A percentile compares a stretch with the other conserved stretches of the same genome.
phyloP scores from a whole-genome alignment of 768 basidiomycete genomes.

The Paxillus rubicundulus region DNA sequence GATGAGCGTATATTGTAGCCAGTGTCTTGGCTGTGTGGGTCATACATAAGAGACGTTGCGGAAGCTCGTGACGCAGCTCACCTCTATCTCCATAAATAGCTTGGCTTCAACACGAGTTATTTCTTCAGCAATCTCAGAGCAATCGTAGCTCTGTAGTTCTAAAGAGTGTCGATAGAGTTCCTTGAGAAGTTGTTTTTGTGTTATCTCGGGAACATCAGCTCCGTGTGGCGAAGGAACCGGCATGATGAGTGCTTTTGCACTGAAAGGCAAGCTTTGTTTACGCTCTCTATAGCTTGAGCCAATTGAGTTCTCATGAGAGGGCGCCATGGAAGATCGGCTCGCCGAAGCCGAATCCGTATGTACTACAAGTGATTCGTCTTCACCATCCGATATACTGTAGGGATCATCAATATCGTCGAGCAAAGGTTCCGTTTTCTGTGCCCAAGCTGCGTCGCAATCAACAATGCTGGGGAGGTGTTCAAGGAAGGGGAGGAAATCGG shows the following conservation, averaged over 20 bases:
- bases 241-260: slow-evolving; percentile 42
- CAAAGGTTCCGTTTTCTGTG: slow-evolving; percentile 59
- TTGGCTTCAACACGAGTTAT: slow-evolving; percentile 73
- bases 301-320: slow-evolving; percentile 22
- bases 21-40: slow-evolving; percentile 71
- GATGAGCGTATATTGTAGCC: slow-evolving; percentile 76
- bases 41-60: background rate
- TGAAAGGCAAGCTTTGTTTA: slow-evolving; percentile 65
- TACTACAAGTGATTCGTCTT: slow-evolving; percentile 37
- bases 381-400: slow-evolving; percentile 54
- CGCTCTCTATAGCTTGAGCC: slow-evolving; percentile 49
- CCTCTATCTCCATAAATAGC: slow-evolving; percentile 75
- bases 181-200: slow-evolving; percentile 58
- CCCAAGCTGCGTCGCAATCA: slow-evolving; percentile 76
- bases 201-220: slow-evolving; percentile 37
- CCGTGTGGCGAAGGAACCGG: slow-evolving; percentile 28
- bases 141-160: slow-evolving; percentile 54
- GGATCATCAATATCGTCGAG: slow-evolving; percentile 63
- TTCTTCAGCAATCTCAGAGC: slow-evolving; percentile 76
- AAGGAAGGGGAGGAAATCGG: slow-evolving; percentile 78
- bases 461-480: slow-evolving; percentile 59
- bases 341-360: slow-evolving; percentile 33
- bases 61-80: slow-evolving; percentile 32
- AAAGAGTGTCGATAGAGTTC: slow-evolving; percentile 58
- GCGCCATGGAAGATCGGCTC: slow-evolving; percentile 20